Conservation (phyloP, 345 rosid species). For the Moricandia moricandioides region DNA sequence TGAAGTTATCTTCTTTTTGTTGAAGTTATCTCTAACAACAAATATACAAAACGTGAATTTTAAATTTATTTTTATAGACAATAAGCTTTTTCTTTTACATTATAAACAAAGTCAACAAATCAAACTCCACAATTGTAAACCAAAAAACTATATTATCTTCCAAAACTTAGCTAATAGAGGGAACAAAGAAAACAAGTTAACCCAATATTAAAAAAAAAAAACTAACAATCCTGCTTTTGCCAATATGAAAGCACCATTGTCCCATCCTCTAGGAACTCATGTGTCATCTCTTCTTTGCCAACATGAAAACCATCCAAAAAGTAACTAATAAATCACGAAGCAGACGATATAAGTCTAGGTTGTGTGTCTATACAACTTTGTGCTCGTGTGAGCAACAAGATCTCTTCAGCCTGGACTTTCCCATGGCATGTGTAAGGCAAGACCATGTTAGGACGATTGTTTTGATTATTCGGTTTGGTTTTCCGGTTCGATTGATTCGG, state of each 20-base stretch:
- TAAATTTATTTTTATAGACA: no score
- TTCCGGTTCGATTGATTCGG: conserved; percentile 18
- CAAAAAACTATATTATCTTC: not conserved
- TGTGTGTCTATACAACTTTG: conserved; percentile 46
- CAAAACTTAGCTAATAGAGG: not conserved
- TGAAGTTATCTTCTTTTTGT: not conserved
- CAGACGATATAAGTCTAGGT: conserved; percentile 35
- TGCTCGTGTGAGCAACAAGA: conserved; percentile 50
- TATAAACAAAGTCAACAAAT: not conserved
- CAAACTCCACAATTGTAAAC: not conserved
- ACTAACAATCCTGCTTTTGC: not conserved
- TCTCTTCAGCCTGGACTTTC: conserved; percentile 83
- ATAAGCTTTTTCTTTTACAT: not conserved
- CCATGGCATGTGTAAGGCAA: conserved; percentile 50
- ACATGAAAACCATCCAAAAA: conserved; percentile 25
- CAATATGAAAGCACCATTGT: conserved; percentile 24
- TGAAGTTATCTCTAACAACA: no score
- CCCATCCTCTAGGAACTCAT: conserved; percentile 20
- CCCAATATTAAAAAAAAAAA: not conserved
- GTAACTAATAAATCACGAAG: conserved; percentile 22
- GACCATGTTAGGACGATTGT: conserved; percentile 42
- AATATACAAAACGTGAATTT: not conserved
- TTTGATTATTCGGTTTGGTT: conserved; percentile 33
- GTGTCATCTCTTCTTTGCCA: conserved; percentile 36
- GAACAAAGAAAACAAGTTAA: not conserved